Evolutionary conservation across 768 basidiomycete genomes (phyloP).

Genomic region (Leccinum fibrillosum): DNA sequence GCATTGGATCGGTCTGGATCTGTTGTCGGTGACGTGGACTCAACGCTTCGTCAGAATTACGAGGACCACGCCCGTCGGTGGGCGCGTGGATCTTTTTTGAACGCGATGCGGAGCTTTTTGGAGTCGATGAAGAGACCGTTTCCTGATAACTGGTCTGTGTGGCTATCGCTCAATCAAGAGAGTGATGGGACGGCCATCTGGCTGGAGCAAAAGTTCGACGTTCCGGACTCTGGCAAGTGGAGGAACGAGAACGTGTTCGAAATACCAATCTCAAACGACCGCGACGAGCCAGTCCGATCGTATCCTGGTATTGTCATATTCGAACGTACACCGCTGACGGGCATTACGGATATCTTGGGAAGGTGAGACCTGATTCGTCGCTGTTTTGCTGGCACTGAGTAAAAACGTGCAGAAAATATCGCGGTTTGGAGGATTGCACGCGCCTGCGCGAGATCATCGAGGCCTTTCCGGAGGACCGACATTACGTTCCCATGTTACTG

Average conservation of each 20-base stretch:
- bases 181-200: constrained; percentile 77
- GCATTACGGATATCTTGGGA: constrained; percentile 62
- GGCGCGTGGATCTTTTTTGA: constrained; percentile 70
- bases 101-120: constrained; percentile 34
- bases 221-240: constrained; percentile 65
- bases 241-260: constrained; percentile 55
- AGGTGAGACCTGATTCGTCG: constrained; percentile 39
- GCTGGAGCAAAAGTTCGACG: constrained; percentile 73
- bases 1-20: not conserved
- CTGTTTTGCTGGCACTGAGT: not conserved
- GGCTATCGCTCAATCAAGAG: constrained; percentile 74
- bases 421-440: constrained; percentile 66
- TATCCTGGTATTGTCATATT: constrained; percentile 73
- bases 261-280: constrained; percentile 40
- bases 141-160: constrained; percentile 53
- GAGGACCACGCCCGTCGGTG: constrained; percentile 70
- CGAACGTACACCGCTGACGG: constrained; percentile 66
- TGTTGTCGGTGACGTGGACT: not conserved
- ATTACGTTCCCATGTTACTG: constrained; percentile 61
- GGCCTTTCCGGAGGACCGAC: constrained; percentile 48
- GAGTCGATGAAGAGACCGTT: constrained; percentile 29
- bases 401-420: constrained; percentile 53
- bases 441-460: constrained; percentile 65
- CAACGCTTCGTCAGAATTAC: constrained; percentile 51
- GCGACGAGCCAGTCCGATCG: constrained; percentile 13